Evolutionary conservation across 1,284 basidiomycete species (phyloP).

Genomic region (Malassezia nana): DNA sequence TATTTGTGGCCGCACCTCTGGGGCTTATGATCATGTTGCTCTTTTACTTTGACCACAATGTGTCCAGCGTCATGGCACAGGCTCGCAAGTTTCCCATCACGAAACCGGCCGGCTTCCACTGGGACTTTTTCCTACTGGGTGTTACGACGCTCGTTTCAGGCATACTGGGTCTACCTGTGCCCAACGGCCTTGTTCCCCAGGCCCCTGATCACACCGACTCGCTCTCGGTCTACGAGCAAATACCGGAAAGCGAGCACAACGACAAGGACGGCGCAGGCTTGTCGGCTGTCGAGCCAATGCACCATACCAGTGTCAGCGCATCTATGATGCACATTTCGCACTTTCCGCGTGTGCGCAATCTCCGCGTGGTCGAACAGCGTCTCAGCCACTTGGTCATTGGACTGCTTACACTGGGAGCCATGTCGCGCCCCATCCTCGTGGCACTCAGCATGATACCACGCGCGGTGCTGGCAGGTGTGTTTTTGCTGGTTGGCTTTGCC

Average conservation of each 20-base stretch:
- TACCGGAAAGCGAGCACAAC: conserved; percentile 22
- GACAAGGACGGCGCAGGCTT: conserved; percentile 49
- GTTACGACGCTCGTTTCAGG: conserved; percentile 85
- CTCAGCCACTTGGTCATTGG: conserved; percentile 43
- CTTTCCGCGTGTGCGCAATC: conserved; percentile 27
- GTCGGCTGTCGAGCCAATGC: conserved; percentile 47
- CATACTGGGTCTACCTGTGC: conserved; percentile 78
- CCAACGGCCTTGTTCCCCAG: conserved; percentile 84
- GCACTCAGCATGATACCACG: conserved; percentile 41
- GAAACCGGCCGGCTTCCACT: conserved; percentile 88
- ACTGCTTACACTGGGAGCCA: conserved; percentile 44
- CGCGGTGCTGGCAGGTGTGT: conserved; percentile 44
- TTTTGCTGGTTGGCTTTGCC: conserved; percentile 46
- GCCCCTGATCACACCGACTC: conserved; percentile 87
- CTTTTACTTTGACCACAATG: conserved; percentile 58
- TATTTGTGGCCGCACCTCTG: conserved; percentile 66
- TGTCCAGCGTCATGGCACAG: conserved; percentile 71
- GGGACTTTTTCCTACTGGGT: conserved; percentile 63
- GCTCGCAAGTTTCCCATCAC: conserved; percentile 77
- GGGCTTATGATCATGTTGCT: conserved; percentile 49
- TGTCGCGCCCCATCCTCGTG: conserved; percentile 46
- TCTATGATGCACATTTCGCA: conserved; percentile 14
- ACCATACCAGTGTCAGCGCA: neutral
- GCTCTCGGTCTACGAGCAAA: conserved; percentile 63
- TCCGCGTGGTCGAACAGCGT: conserved; percentile 42